phyloP scores from a whole-genome alignment of 371 early-diverging fungal species.

The Neoconidiobolus thromboides region DNA sequence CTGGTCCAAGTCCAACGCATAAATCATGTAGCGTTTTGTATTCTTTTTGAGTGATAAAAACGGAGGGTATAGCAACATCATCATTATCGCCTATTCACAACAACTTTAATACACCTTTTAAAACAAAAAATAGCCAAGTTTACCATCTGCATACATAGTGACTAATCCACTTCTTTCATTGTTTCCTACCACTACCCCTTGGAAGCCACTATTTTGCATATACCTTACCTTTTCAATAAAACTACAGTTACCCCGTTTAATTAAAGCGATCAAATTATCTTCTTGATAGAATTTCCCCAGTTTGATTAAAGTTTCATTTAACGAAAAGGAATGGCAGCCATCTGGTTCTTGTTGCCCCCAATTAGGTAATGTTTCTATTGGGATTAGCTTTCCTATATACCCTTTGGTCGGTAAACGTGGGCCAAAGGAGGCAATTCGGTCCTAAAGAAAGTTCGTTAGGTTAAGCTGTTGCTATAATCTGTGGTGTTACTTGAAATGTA shows the following conservation, averaged over 20 bases:
- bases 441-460: slow-evolving; percentile 28
- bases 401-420: slow-evolving; percentile 34
- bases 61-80: slow-evolving; percentile 51
- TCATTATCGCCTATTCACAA: slow-evolving; percentile 35
- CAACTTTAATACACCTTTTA: background rate
- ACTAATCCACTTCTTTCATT: slow-evolving; percentile 46
- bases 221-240: slow-evolving; percentile 73
- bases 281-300: slow-evolving; percentile 11
- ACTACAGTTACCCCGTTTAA: slow-evolving; percentile 64
- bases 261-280: slow-evolving; percentile 55
- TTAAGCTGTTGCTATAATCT: slow-evolving; percentile 10
- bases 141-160: slow-evolving; percentile 76
- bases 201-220: slow-evolving; percentile 71
- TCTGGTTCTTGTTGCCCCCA: background rate
- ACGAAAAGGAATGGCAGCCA: background rate
- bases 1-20: background rate
- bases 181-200: slow-evolving; percentile 80
- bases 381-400: slow-evolving; percentile 17
- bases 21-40: slow-evolving; percentile 12
- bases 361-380: slow-evolving; percentile 7
- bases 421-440: slow-evolving; percentile 40
- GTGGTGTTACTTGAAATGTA: slow-evolving; percentile 6
- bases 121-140: slow-evolving; percentile 5
- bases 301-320: slow-evolving; percentile 5
- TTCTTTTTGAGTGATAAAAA: slow-evolving; percentile 44